Percentiles rank a stretch among this genome's conserved stretches.
These are phyloP conservation scores for Fusarium sp. DNA, from an alignment of 2,329 filamentous ascomycete genomes.

Conservation along the genomic window DNA sequence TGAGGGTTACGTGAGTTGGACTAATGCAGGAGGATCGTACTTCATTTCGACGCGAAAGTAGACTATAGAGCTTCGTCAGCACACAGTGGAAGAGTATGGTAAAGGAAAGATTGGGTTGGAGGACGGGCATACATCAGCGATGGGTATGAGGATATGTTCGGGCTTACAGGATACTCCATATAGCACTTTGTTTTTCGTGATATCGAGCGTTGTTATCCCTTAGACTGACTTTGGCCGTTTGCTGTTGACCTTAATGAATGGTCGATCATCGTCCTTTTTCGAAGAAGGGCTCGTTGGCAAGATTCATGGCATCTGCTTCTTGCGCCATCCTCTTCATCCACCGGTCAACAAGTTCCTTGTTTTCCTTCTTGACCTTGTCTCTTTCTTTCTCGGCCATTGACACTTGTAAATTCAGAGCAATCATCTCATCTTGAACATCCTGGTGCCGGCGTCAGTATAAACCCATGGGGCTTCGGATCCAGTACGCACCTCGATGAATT, in stretches of 20 bases:
- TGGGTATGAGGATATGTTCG: conserved; percentile 39
- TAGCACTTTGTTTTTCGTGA: conserved; percentile 45
- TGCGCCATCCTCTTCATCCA: conserved; percentile 91
- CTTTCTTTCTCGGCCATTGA: conserved; percentile 84
- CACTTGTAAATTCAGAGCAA: conserved; percentile 86
- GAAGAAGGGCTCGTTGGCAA: conserved; percentile 64
- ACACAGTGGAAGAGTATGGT: conserved; percentile 35
- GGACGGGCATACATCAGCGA: conserved; percentile 33
- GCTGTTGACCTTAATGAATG: conserved; percentile 1
- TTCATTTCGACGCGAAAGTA: conserved; percentile 86
- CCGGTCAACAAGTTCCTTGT: conserved; percentile 86
- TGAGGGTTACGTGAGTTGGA: conserved; percentile 91
- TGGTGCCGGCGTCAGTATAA: conserved; percentile 49
- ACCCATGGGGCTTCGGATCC: neutral
- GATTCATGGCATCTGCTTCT: conserved; percentile 90
- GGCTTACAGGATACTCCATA: conserved; percentile 52
- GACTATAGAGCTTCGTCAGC: conserved; percentile 51
- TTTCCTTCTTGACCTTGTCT: conserved; percentile 81
- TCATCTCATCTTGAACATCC: conserved; percentile 93
- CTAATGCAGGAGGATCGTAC: conserved; percentile 83
- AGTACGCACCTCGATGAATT: conserved; percentile 76
- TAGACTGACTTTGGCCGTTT: conserved; percentile 7
- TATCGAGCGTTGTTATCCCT: conserved; percentile 11
- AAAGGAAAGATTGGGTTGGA: conserved; percentile 36
- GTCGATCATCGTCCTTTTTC: conserved; percentile 46